A percentile compares a stretch with the other conserved stretches of the same genome.
These are phyloP conservation scores for Haplosporangium gracile DNA, from an alignment of 192 early-diverging fungal genomes.

Conservation along the genomic window DNA sequence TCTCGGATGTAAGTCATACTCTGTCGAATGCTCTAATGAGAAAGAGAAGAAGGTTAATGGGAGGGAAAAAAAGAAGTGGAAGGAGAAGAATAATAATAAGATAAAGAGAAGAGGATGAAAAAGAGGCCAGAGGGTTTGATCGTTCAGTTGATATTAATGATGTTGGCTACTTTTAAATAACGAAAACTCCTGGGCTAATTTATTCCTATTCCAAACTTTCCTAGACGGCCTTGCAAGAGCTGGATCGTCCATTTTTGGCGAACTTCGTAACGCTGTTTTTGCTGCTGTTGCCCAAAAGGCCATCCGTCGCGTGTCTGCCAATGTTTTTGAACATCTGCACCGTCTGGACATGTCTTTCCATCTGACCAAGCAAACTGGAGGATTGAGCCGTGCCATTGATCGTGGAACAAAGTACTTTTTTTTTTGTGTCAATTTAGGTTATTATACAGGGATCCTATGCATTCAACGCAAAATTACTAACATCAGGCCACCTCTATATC, in stretches of 20 bases:
- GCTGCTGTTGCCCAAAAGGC: constrained; percentile 94
- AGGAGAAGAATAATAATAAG: too few species aligned
- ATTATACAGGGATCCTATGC: too few species aligned
- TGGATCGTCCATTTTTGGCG: constrained; percentile 84
- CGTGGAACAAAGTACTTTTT: constrained; percentile 79
- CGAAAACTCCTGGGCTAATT: not conserved
- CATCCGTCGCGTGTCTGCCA: constrained; percentile 86
- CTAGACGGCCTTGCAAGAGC: constrained; percentile 90
- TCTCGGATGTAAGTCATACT: constrained; percentile 77
- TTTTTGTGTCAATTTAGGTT: not conserved
- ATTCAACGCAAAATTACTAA: not conserved
- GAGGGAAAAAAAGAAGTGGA: too few species aligned
- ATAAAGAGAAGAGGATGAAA: too few species aligned
- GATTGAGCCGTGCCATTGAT: constrained; percentile 96
- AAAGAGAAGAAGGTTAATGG: not conserved
- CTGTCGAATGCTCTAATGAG: not conserved
- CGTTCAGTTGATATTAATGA: too few species aligned
- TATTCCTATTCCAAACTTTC: not conserved
- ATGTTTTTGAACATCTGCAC: constrained; percentile 93
- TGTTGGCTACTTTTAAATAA: too few species aligned
- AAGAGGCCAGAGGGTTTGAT: too few species aligned
- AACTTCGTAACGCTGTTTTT: constrained; percentile 95
- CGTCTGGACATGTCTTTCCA: constrained; percentile 93
- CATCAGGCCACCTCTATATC: not conserved
- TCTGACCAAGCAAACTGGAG: constrained; percentile 95